Percentiles rank a stretch among this genome's conserved stretches.
These are phyloP conservation scores for Nicotiana tomentosiformis DNA, from an alignment of 257 asterid species.

Conservation along the genomic window DNA sequence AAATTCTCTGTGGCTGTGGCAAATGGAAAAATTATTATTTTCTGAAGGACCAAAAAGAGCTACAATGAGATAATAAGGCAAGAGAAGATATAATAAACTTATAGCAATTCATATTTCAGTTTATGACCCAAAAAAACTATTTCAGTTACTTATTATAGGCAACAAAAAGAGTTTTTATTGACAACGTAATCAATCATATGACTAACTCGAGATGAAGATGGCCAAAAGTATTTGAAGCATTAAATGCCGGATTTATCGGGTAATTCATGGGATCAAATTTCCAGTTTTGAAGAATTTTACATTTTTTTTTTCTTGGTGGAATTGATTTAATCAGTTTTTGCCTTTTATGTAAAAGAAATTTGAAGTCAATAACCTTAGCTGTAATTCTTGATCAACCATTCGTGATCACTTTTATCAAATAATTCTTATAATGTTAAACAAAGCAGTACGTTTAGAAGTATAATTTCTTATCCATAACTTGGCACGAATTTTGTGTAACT, in stretches of 20 bases:
- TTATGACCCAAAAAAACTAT: no score
- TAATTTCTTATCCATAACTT: not conserved
- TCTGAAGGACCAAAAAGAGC: no score
- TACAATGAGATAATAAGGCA: no score
- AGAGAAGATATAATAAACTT: no score
- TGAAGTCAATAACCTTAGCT: not conserved
- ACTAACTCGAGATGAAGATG: not conserved
- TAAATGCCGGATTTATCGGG: slow-evolving; percentile 5
- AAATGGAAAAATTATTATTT: no score
- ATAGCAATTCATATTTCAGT: no score
- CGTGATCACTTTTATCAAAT: not conserved
- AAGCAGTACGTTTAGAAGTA: no score
- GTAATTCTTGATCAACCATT: not conserved
- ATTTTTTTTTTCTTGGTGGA: not conserved
- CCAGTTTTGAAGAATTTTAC: not conserved
- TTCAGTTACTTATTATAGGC: no score
- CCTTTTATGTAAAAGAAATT: not conserved
- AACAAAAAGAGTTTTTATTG: not conserved
- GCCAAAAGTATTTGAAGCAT: not conserved
- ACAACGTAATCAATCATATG: not conserved
- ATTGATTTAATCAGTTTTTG: not conserved
- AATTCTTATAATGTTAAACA: not conserved
- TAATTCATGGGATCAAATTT: not conserved
- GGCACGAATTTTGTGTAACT: no score
- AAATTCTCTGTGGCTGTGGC: no score